Evolutionary conservation across 1,284 basidiomycete genomes (phyloP), one percentile per base, ranked within the genome.

Genomic region (Boletellus dicymbophilus): DNA sequence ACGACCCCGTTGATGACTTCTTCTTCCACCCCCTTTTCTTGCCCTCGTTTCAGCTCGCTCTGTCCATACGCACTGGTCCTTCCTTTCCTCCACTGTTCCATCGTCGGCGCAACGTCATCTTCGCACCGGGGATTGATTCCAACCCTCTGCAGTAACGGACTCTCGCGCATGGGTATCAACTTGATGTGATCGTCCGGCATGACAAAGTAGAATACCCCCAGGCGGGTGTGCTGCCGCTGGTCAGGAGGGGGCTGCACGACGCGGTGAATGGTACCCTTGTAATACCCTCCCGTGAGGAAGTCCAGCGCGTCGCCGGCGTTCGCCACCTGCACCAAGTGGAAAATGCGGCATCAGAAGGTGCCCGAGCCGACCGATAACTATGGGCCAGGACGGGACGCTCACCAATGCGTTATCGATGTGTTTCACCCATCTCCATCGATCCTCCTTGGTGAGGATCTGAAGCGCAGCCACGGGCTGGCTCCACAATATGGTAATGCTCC

Each of bases 391-490:
- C 11, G 34, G 9, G 4, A 36, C 0, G 51, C 71, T 49, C 54
- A 83, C 82, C 37, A 85, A 62, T 3, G 80, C 81, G 53, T 84
- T 83, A 4, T 81, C 77, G 23, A 84, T 71, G 58, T 85, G 81
- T 50, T 70, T 76, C 9, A 83, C 68, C 77, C 79, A 85, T 47
- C 75, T 75, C 84, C 83, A 86, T 22, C 60, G 67, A 3, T 77
- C 77, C 31, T 81, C 76, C 6, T 58, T 72, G 1, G 72, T 70
- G 8, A 80, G 63, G 38, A 85, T 82, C 48, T 86, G 84, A 22
- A 85, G 69, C 0, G 73, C 81, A 12, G 78, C 69, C 4, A 85
- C 75, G 0, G 84, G 82, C 49, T 85, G 83, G 37, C 80, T 81
- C 70, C 77, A 84, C 15, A 85, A 65, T 13, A 84, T 75, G 3